phyloP scores from a whole-genome alignment of 257 asterid species.

The Fraxinus quadrangulata region DNA sequence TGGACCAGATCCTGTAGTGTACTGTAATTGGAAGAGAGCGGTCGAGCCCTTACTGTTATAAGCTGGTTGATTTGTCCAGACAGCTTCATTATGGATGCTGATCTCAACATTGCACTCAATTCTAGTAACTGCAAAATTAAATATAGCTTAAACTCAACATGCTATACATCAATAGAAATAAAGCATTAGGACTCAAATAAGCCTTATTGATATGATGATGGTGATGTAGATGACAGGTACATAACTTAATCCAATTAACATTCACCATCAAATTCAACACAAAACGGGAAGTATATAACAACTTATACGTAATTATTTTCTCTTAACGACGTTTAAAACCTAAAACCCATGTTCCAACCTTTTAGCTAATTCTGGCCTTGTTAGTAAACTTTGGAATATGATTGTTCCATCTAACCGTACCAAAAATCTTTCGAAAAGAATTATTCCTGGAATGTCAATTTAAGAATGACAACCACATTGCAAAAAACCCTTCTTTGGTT shows the following conservation, averaged over 20 bases:
- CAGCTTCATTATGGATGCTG: conserved; percentile 37
- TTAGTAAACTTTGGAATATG: background rate
- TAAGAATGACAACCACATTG: background rate
- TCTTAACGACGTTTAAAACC: background rate
- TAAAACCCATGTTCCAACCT: background rate
- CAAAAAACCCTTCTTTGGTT: background rate
- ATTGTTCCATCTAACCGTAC: background rate
- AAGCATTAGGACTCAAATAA: conserved; percentile 6
- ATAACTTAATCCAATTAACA: background rate
- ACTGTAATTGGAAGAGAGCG: conserved; percentile 36
- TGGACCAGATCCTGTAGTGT: conserved; percentile 33
- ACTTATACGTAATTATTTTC: background rate
- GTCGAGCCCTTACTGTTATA: conserved; percentile 28
- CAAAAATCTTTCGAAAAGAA: background rate
- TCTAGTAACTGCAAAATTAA: conserved; percentile 17
- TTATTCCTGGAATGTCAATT: background rate
- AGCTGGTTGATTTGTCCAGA: conserved; percentile 41
- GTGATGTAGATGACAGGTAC: background rate
- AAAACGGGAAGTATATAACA: background rate
- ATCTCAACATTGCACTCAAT: conserved; percentile 42
- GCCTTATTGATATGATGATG: background rate
- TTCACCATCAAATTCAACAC: background rate
- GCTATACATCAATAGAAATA: background rate
- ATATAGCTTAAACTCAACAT: background rate
- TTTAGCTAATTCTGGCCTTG: background rate